These are phyloP conservation scores for Beauveria australis DNA, from an alignment of 2,329 filamentous ascomycete genomes.

Conservation along the genomic window DNA sequence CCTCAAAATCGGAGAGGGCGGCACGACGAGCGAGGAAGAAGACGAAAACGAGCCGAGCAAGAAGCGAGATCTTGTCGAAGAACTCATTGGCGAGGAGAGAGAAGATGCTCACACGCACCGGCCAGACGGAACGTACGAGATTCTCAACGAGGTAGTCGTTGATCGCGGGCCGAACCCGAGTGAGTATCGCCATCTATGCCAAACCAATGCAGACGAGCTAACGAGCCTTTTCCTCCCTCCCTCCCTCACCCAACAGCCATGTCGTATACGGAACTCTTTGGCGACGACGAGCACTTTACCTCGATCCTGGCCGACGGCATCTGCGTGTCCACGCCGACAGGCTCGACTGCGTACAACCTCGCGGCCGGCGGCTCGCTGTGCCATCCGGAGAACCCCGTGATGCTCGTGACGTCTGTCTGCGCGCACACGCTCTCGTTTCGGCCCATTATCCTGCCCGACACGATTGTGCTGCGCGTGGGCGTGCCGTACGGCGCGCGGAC, in stretches of 20 bases:
- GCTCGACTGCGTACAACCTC: conserved; percentile 91
- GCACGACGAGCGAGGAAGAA: conserved; percentile 20
- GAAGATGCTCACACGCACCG: conserved; percentile 79
- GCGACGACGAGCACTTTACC: conserved; percentile 91
- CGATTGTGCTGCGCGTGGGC: conserved; percentile 83
- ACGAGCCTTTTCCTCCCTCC: neutral
- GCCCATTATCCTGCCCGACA: conserved; percentile 94
- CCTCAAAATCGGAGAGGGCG: neutral
- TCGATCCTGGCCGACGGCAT: conserved; percentile 88
- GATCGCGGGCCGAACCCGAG: conserved; percentile 90
- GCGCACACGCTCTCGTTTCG: conserved; percentile 92
- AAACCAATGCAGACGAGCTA: neutral
- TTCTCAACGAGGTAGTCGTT: conserved; percentile 94
- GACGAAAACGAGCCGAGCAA: conserved; percentile 30
- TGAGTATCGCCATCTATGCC: conserved; percentile 35
- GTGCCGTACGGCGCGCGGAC: conserved; percentile 92
- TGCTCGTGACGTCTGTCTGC: conserved; percentile 88
- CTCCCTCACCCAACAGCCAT: conserved; percentile 50
- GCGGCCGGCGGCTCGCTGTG: conserved; percentile 92
- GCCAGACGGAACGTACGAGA: conserved; percentile 78
- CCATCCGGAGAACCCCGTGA: conserved; percentile 93
- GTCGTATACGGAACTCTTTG: conserved; percentile 86
- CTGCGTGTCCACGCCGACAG: conserved; percentile 89
- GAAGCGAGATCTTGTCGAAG: conserved; percentile 70
- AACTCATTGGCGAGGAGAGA: conserved; percentile 77